Base-by-base conservation (phyloP, 805 yeast genomes). In the Dipodascopsis uninucleata region DNA sequence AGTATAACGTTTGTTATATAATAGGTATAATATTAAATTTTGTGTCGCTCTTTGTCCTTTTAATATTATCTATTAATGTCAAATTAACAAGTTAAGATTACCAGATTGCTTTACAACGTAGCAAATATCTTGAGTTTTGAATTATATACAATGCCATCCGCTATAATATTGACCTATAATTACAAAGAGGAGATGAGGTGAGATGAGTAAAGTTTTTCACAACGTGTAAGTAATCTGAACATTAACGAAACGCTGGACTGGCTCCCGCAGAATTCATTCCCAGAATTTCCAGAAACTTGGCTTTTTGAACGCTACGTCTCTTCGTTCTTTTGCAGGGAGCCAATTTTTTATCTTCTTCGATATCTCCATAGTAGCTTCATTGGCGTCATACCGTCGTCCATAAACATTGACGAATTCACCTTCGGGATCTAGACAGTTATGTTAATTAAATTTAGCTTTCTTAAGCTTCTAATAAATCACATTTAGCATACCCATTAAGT, bases 321-420 rank as follows among this genome's bases (percentile, higher is more conserved):
- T 31, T 10, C 53, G 36, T 5, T 49, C 50, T 5, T 31, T 32
- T 3, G 41, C 74, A 22, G 96, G 94, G 47, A 81, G 69, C 68
- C 81, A 89, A 1, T 84, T 82, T 52, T 77, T 80, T 33, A 87
- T 75, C 57, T 86, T 89, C 48, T 79, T 79, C 56, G 75, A 75
- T 54, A 93, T 85, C 66, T 85, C 85, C 31, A 75, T 78, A 12
- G 81, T 81, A 22, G 94, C 96, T 50, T 81, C 81, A 17, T 71
- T 74, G 21, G 88, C 89, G 45, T 81, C 85, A 56, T 81, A 85
- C 60, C 90, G 90, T 65, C 95, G 81, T 43, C 98, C 98, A 56
- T 90, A 71, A 5, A 93, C 97, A 63, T 90, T 96, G 38, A 90
- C 84, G 61, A 87, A 93, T 61, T 86, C 79, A 37, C 97, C 98